Evolutionary conservation across 768 basidiomycete species (phyloP).

Genomic region (Mycena epipterygia): DNA sequence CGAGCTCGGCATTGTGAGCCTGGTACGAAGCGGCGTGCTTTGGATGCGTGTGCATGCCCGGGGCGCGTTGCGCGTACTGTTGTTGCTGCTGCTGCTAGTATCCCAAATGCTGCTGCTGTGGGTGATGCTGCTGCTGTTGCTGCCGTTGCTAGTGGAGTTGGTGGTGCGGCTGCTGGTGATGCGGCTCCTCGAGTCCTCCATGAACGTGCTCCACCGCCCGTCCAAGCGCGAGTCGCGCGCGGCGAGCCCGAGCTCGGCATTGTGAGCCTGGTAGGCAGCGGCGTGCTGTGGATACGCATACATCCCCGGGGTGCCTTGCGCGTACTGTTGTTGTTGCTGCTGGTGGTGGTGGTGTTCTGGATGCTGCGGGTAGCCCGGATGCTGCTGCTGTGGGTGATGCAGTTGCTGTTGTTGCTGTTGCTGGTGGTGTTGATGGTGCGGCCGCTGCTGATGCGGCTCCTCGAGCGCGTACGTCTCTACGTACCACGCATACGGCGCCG

Average conservation of each 20-base stretch:
- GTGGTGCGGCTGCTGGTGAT: background rate
- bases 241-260: constrained; percentile 69
- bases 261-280: constrained; percentile 43
- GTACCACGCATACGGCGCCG: constrained; percentile 32
- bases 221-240: constrained; percentile 67
- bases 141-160: constrained; percentile 33
- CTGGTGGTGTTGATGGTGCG: constrained; percentile 31
- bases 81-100: constrained; percentile 32
- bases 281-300: constrained; percentile 36
- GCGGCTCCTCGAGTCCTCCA: constrained; percentile 55
- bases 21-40: constrained; percentile 39
- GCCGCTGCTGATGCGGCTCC: background rate
- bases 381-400: constrained; percentile 15
- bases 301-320: constrained; percentile 14
- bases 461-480: constrained; percentile 17
- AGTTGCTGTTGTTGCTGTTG: constrained; percentile 36
- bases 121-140: constrained; percentile 27
- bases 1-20: constrained; percentile 58
- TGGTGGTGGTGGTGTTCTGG: constrained; percentile 31
- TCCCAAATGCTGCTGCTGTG: constrained; percentile 28
- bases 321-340: constrained; percentile 35
- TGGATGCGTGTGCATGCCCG: constrained; percentile 29
- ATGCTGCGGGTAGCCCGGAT: constrained; percentile 23
- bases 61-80: constrained; percentile 21
- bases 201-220: constrained; percentile 72